These are phyloP conservation scores for Thymus quinquecostatus DNA, from an alignment of 257 asterid species.

Conservation along the genomic window DNA sequence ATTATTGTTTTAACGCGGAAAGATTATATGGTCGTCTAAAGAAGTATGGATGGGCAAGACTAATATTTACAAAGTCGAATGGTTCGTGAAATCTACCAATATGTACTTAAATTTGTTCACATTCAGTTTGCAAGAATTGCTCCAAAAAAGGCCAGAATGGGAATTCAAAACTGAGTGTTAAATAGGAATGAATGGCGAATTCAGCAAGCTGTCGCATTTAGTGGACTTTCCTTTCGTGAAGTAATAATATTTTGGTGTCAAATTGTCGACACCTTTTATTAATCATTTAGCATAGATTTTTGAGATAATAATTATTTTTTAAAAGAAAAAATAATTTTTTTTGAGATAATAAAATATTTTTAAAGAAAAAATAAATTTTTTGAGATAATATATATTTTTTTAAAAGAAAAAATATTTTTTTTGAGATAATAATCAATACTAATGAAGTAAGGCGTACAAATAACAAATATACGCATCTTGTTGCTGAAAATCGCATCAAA, in stretches of 20 bases:
- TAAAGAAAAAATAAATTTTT: no score
- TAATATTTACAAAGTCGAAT: no score
- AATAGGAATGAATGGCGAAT: not conserved
- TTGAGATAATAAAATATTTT: no score
- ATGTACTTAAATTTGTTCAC: conserved; percentile 14
- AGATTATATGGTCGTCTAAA: no score
- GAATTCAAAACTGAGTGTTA: conserved; percentile 2
- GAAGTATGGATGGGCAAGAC: no score
- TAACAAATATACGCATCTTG: not conserved
- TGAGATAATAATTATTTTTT: no score
- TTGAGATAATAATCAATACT: no score
- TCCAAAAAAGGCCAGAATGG: not conserved
- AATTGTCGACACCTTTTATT: not conserved
- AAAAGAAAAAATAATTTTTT: no score
- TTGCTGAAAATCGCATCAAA: not conserved
- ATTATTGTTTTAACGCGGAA: no score
- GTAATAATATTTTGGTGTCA: not conserved
- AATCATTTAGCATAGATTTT: not conserved
- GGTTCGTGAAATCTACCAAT: no score
- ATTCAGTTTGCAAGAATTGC: not conserved
- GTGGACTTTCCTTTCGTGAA: not conserved
- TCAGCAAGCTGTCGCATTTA: conserved; percentile 14
- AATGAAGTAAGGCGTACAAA: not conserved
- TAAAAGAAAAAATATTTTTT: no score
- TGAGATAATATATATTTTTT: no score